Evolutionary conservation across 2,329 filamentous ascomycete species (phyloP).

Genomic region (Aureobasidium sp.): DNA sequence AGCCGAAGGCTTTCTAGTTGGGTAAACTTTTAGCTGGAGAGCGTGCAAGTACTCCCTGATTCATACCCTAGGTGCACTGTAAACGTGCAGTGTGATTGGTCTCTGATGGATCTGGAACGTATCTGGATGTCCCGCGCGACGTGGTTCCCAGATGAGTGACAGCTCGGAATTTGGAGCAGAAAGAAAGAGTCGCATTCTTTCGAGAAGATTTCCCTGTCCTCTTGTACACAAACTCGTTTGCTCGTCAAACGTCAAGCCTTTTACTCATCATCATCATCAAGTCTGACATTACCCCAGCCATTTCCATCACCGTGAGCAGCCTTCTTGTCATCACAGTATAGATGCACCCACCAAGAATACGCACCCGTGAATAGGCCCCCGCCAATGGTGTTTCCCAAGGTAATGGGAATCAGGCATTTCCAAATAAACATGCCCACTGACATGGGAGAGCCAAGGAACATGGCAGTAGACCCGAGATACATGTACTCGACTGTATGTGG

Average conservation of each 20-base stretch:
- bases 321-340: slow-evolving; percentile 8
- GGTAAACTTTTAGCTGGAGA: too few relatives aligned
- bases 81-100: too few relatives aligned
- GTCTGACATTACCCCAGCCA: neutral
- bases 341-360: slow-evolving; percentile 17
- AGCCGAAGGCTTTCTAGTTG: too few relatives aligned
- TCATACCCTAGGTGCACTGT: too few relatives aligned
- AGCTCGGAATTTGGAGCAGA: neutral
- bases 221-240: too few relatives aligned
- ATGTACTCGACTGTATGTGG: slow-evolving; percentile 27
- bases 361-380: slow-evolving; percentile 19
- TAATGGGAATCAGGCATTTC: slow-evolving; percentile 24
- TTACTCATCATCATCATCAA: slow-evolving; percentile 3
- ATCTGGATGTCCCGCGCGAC: too few relatives aligned
- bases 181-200: neutral
- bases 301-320: neutral
- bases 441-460: slow-evolving; percentile 22
- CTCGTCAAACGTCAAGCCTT: neutral
- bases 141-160: neutral
- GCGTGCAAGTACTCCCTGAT: too few relatives aligned
- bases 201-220: too few relatives aligned
- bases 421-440: slow-evolving; percentile 20
- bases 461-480: slow-evolving; percentile 21
- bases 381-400: slow-evolving; percentile 22
- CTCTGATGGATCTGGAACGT: too few relatives aligned